These are phyloP conservation scores for Apiotrichum porosum DNA, from an alignment of 1,284 basidiomycete genomes.

Conservation along the genomic window DNA sequence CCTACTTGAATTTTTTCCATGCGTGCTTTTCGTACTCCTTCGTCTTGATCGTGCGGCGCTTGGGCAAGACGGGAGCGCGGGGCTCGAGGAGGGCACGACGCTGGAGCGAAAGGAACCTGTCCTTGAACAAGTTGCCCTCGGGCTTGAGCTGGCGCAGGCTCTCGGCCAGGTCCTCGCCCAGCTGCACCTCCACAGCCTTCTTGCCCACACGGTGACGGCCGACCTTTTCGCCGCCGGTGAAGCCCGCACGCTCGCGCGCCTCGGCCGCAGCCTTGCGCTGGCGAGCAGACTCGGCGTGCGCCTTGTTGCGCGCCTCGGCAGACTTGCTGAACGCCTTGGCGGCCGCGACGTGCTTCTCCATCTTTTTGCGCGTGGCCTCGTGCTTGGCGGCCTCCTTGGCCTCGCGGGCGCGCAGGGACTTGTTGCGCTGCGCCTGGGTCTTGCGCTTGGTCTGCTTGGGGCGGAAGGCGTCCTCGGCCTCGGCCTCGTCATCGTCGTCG, in stretches of 20 bases:
- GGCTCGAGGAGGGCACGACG: slow-evolving; percentile 51
- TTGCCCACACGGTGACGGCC: slow-evolving; percentile 73
- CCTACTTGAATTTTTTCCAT: slow-evolving; percentile 68
- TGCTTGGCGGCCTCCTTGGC: slow-evolving; percentile 20
- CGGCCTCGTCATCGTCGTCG: slow-evolving; percentile 28
- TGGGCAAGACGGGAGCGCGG: slow-evolving; percentile 61
- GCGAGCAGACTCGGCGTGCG: slow-evolving; percentile 26
- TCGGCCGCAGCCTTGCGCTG: slow-evolving; percentile 52
- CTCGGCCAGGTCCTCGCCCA: slow-evolving; percentile 87
- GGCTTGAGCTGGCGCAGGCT: slow-evolving; percentile 81
- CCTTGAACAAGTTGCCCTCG: slow-evolving; percentile 88
- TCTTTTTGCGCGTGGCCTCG: slow-evolving; percentile 20
- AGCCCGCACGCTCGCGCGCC: slow-evolving; percentile 56
- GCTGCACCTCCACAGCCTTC: slow-evolving; percentile 71
- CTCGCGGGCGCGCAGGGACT: slow-evolving; percentile 28
- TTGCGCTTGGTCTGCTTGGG: slow-evolving; percentile 59
- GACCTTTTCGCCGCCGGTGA: slow-evolving; percentile 58
- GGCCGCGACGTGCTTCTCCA: slow-evolving; percentile 27
- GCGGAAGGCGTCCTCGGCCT: slow-evolving; percentile 21
- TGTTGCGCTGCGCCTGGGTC: slow-evolving; percentile 53
- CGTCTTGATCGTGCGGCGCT: slow-evolving; percentile 56
- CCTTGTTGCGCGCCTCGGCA: slow-evolving; percentile 24
- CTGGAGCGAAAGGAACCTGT: slow-evolving; percentile 64
- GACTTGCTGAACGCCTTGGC: slow-evolving; percentile 27
- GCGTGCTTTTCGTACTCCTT: slow-evolving; percentile 85